Percentiles rank a stretch among this genome's conserved stretches.
Conservation (phyloP, 1,139 yeast genomes). For the Taphrina confusa region DNA sequence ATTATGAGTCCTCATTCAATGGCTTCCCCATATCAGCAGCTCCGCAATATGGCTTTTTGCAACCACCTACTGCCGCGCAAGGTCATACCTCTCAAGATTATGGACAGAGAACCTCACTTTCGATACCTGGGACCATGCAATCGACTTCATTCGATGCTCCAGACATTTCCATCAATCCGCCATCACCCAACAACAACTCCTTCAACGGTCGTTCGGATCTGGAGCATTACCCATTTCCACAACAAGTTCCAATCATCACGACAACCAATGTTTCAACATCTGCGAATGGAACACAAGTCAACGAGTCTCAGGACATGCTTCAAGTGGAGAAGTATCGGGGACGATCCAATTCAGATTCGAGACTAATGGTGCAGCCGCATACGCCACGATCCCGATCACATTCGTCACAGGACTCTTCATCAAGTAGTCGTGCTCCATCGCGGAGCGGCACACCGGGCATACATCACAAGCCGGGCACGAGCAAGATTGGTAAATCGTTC, state of each 20-base stretch:
- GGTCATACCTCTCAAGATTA: background rate
- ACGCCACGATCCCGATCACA: background rate
- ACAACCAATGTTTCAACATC: slow-evolving; percentile 2
- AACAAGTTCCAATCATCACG: slow-evolving; percentile 22
- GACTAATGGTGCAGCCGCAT: slow-evolving; percentile 5
- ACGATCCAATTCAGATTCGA: slow-evolving; percentile 9
- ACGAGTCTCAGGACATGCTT: slow-evolving; percentile 2
- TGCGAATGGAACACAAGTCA: background rate
- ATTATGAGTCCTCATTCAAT: background rate
- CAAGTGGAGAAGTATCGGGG: background rate
- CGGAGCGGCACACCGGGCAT: background rate
- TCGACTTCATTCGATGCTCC: slow-evolving; percentile 5
- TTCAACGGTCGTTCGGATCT: background rate
- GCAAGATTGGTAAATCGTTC: background rate
- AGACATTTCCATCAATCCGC: slow-evolving; percentile 28
- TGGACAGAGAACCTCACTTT: background rate
- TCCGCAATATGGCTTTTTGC: slow-evolving; percentile 14
- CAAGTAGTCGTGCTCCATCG: slow-evolving; percentile 1
- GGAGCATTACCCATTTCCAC: slow-evolving; percentile 5
- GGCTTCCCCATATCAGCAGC: background rate
- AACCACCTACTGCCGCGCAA: background rate
- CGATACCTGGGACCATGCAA: background rate
- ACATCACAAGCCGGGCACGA: background rate
- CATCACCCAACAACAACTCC: slow-evolving; percentile 10
- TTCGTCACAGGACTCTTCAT: background rate